Percentiles rank a stretch among this genome's conserved stretches.
Evolutionary conservation across 148 eudicot genomes (phyloP).

Genomic region (Vaccinium vitisidaea): DNA sequence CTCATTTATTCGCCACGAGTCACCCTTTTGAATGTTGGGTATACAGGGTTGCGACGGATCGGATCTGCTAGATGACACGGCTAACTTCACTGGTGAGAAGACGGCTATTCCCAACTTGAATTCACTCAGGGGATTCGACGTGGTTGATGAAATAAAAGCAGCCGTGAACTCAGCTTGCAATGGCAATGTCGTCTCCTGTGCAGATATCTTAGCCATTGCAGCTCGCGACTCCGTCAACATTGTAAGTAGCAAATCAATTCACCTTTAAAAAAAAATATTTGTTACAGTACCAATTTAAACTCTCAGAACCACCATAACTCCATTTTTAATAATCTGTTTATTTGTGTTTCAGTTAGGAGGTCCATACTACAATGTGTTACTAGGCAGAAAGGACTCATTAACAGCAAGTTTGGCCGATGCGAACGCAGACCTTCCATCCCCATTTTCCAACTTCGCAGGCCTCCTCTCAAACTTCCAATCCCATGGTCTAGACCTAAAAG

Average conservation of each 20-base stretch:
- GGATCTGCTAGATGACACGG: constrained; percentile 37
- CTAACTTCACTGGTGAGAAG: constrained; percentile 46
- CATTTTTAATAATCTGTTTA: neutral
- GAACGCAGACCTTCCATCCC: constrained; percentile 40
- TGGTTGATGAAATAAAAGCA: constrained; percentile 42
- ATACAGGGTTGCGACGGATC: constrained; percentile 59
- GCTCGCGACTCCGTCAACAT: constrained; percentile 43
- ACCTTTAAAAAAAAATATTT: neutral
- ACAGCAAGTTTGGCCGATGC: constrained; percentile 41
- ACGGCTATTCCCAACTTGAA: constrained; percentile 40
- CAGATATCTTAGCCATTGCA: constrained; percentile 53
- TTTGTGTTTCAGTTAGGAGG: constrained; percentile 42
- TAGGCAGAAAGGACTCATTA: constrained; percentile 54
- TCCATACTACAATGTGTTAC: constrained; percentile 37
- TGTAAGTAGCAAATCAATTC: constrained; percentile 21
- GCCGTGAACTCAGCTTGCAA: constrained; percentile 42
- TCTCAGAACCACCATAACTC: no score
- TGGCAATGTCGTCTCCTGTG: constrained; percentile 47
- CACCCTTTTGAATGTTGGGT: neutral
- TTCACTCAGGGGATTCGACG: constrained; percentile 53
- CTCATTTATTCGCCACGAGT: neutral
- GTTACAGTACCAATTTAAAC: no score
- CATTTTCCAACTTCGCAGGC: constrained; percentile 26
- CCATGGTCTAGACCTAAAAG: constrained; percentile 37
- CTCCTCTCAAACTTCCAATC: constrained; percentile 41